Conservation (phyloP, 129 eudicot genomes). For the Artemisia argyi region DNA sequence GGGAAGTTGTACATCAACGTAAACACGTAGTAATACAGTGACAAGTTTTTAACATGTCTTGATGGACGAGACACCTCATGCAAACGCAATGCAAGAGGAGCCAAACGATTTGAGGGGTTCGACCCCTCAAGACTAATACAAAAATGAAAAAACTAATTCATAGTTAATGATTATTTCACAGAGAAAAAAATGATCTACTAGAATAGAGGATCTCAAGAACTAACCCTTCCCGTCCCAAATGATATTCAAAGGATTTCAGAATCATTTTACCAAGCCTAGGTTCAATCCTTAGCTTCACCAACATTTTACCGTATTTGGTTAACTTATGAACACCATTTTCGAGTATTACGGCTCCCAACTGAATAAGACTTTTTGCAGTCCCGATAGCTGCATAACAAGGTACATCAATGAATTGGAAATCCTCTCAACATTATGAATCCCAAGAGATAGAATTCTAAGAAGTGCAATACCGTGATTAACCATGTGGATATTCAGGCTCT, state of each 20-base stretch:
- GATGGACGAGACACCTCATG: too few relatives aligned
- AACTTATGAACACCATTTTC: constrained; percentile 43
- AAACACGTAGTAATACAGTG: too few relatives aligned
- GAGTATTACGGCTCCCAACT: constrained; percentile 61
- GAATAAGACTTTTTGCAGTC: constrained; percentile 73
- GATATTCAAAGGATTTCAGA: constrained; percentile 50
- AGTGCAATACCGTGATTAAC: constrained; percentile 93
- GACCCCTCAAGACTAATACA: too few relatives aligned
- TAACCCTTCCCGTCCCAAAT: constrained; percentile 76
- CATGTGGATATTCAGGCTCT: constrained; percentile 81
- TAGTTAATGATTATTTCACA: too few relatives aligned
- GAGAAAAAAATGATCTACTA: neutral
- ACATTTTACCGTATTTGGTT: constrained; percentile 50
- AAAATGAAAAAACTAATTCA: too few relatives aligned
- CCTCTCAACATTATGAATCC: constrained; percentile 48
- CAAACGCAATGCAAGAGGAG: too few relatives aligned
- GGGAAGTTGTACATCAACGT: too few relatives aligned
- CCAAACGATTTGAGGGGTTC: too few relatives aligned
- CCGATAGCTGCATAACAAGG: constrained; percentile 66
- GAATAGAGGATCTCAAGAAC: neutral
- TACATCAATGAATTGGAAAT: constrained; percentile 82
- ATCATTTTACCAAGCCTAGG: constrained; percentile 87
- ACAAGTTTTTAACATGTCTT: too few relatives aligned
- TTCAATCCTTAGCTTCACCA: constrained; percentile 83
- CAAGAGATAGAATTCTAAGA: constrained; percentile 76